Base-by-base conservation (phyloP, 2,329 filamentous ascomycete genomes). In the Diplodia scrobiculata region DNA sequence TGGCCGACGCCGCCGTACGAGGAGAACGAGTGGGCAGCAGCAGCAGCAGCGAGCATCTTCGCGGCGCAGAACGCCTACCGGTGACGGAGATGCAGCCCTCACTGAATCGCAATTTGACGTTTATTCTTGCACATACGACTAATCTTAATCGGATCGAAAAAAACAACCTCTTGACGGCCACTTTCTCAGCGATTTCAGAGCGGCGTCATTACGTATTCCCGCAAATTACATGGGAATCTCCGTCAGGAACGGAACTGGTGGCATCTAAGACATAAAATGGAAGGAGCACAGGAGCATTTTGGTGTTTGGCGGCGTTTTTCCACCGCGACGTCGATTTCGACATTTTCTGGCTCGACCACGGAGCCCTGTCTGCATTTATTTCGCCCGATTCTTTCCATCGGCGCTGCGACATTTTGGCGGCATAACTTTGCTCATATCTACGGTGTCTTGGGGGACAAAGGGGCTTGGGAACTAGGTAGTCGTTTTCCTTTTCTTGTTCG, bases 1-100 rank as follows among this genome's bases (percentile, higher is more conserved):
- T 97, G 93, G 90, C 94, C 93, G 2, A 98, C 95, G 17, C 95
- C 95, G 25, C 94, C 95, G 3, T 97, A 97, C 71, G 93, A 97
- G 73, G 93, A 96, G 72, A 88, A 89, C 69, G 93, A 97, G 76
- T 98, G 93, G 94, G 92, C 90, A 19, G 87, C 90, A 9, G 89
- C 91, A 50, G 90, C 91, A 34, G 87, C 92, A 11, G 90, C 91
- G 5, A 92, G 90, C 78, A 92, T 78, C 21, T 72, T 77, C 68
- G 74, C 74, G 27, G 75, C 76, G 9, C 75, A 77, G 68, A 75
- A 74, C 58, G 71, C 72, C 64, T 76, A 77, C 65, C 75, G 76
- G 41, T 68, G 63, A 65, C 52, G 11, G 19, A 25, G 45, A 50
- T 29, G 29, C 52, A 25, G 27, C 52, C 48, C 17, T 63, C 41